Conservation (phyloP, 768 basidiomycete genomes). For the Cystobasidium onofrii region DNA sequence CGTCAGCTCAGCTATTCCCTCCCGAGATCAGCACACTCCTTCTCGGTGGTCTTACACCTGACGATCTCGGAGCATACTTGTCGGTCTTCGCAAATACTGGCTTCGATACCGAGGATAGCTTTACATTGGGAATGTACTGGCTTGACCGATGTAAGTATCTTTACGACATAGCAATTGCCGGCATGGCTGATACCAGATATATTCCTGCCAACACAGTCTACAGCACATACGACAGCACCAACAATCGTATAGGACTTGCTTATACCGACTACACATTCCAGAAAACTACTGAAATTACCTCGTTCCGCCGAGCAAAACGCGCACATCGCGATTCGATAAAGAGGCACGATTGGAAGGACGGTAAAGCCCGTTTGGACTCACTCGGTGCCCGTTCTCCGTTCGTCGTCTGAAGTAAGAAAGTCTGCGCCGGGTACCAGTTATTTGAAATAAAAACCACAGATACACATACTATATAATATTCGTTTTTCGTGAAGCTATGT, state of each 20-base stretch:
- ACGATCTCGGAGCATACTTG: neutral
- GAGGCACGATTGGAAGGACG: slow-evolving; percentile 14
- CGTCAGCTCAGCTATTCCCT: slow-evolving; percentile 24
- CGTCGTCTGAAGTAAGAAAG: neutral
- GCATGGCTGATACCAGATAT: neutral
- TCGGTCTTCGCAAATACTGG: slow-evolving; percentile 13
- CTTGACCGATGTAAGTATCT: slow-evolving; percentile 26
- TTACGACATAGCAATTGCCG: neutral
- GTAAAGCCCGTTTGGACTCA: neutral
- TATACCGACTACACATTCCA: slow-evolving; percentile 29
- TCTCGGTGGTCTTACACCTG: slow-evolving; percentile 2
- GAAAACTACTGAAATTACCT: slow-evolving; percentile 8
- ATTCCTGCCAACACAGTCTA: neutral
- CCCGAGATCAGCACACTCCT: slow-evolving; percentile 7
- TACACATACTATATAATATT: too few species aligned
- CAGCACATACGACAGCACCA: neutral
- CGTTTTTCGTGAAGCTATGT: too few species aligned
- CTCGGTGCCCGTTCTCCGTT: slow-evolving; percentile 12
- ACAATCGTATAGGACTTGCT: slow-evolving; percentile 9
- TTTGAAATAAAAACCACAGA: too few species aligned
- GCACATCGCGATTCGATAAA: slow-evolving; percentile 14
- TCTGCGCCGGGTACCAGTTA: too few species aligned
- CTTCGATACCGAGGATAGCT: neutral
- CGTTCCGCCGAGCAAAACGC: neutral
- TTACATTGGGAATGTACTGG: slow-evolving; percentile 24